Evolutionary conservation across 805 yeast species (phyloP), one percentile per base, ranked within the genome.

Genomic region (Brettanomyces custersianus): DNA sequence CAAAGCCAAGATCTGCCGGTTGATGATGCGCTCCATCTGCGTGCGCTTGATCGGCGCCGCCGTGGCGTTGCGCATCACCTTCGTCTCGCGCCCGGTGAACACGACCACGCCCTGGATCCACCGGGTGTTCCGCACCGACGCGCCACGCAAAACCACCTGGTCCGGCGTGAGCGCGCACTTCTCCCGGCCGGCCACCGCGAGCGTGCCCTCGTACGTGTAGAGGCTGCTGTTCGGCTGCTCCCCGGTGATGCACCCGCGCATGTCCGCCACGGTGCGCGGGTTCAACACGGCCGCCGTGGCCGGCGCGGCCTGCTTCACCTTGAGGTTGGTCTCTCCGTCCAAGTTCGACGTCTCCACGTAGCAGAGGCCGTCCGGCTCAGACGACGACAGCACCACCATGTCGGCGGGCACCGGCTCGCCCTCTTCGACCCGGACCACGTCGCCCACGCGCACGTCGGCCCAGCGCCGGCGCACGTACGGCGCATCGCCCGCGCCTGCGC

Each of bases 41-140:
- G 99, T 92, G 50, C 94, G 73, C 56, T 92, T 92, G 51, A 92
- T 94, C 9, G 99, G 99, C 2, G 99, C 80, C 2, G 98, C 96
- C 2, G 97, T 88, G 15, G 99, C 98, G 62, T 92, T 92, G 55
- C 98, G 76, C 97, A 92, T 90, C 45, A 92, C 68, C 52, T 92
- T 92, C 0, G 99, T 92, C 61, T 92, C 98, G 56, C 94, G 99
- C 16, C 99, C 99, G 0, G 99, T 92, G 56, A 90, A 92, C 1
- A 92, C 75, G 2, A 85, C 96, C 35, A 86, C 68, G 17, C 98
- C 99, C 48, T 84, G 84, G 29, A 92, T 76, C 96, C 96, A 92
- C 29, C 78, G 83, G 0, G 99, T 94, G 53, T 92, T 92, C 59
- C 96, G 72, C 43, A 92, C 66, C 4, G 92, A 86, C 4, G 99